Percentiles rank a stretch among this genome's conserved stretches.
Conservation (phyloP, 2,329 filamentous ascomycete genomes). For the Thermothelomyces thermophilus region DNA sequence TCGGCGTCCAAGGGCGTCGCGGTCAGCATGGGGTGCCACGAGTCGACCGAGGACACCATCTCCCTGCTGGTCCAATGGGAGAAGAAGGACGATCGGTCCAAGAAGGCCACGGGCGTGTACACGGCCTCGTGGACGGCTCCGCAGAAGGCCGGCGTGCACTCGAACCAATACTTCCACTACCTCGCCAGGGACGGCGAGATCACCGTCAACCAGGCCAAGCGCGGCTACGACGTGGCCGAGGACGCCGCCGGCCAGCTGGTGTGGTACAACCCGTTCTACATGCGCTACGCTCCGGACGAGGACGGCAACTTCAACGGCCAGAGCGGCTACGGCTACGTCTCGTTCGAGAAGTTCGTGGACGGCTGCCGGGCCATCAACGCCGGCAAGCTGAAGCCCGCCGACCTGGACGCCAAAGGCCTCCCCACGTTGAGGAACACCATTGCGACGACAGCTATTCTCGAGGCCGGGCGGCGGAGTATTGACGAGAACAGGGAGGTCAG, state of each 20-base stretch:
- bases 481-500: slow-evolving; percentile 74
- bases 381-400: slow-evolving; percentile 61
- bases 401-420: slow-evolving; percentile 72
- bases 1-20: slow-evolving; percentile 74
- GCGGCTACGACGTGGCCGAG: slow-evolving; percentile 90
- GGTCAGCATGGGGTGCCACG: slow-evolving; percentile 67
- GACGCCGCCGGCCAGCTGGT: slow-evolving; percentile 63
- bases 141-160: slow-evolving; percentile 88
- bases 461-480: slow-evolving; percentile 77
- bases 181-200: slow-evolving; percentile 80
- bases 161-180: slow-evolving; percentile 96
- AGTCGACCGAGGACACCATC: slow-evolving; percentile 87
- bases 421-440: slow-evolving; percentile 86
- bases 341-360: slow-evolving; percentile 93
- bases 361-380: slow-evolving; percentile 73
- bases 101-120: slow-evolving; percentile 80
- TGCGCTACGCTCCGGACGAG: slow-evolving; percentile 90
- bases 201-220: slow-evolving; percentile 85
- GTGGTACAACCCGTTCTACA: slow-evolving; percentile 95
- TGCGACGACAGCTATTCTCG: slow-evolving; percentile 83
- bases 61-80: slow-evolving; percentile 85
- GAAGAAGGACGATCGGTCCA: slow-evolving; percentile 60
- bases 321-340: slow-evolving; percentile 87
- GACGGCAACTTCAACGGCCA: slow-evolving; percentile 92
- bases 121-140: slow-evolving; percentile 94